Base-by-base conservation (phyloP, 371 early-diverging fungal genomes). In the Mortierella sp. region DNA sequence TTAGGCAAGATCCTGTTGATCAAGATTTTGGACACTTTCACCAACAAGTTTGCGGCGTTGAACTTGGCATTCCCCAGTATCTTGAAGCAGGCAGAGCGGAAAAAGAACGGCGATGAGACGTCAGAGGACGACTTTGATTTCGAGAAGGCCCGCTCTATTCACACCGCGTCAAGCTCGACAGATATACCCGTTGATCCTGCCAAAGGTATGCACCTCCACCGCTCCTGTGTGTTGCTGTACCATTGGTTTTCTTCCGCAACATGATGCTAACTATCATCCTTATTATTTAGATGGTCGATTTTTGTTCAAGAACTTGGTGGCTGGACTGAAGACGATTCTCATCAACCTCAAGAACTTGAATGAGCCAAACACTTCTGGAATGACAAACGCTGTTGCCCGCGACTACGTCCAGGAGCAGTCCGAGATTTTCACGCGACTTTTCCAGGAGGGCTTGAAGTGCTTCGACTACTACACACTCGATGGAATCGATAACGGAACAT, bases 381-480 rank as follows among this genome's bases (percentile, higher is more conserved):
- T 50, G 22, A 58, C 70, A 16, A 86, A 86, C 64, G 31, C 85
- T 0, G 70, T 91, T 40, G 91, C 92, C 4, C 87, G 91, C 53
- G 91, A 93, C 0, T 94, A 94, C 69, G 87, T 92, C 2, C 93
- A 94, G 48, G 92, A 52, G 95, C 97, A 81, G 87, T 91, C 55
- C 87, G 78, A 91, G 70, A 88, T 90, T 39, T 90, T 94, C 52
- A 89, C 91, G 19, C 85, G 91, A 24, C 87, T 98, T 22, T 95
- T 98, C 84, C 88, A 92, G 71, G 95, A 97, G 73, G 98, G 97
- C 0, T 82, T 98, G 37, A 87, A 92, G 31, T 96, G 96, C 79
- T 96, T 96, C 78, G 95, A 97, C 52, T 96, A 96, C 79, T 96
- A 91, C 70, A 92, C 92, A 43, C 88, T 94, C 40, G 96, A 96